These are phyloP conservation scores for Daldinia childiae DNA, from an alignment of 495 filamentous ascomycete species.

Conservation along the genomic window DNA sequence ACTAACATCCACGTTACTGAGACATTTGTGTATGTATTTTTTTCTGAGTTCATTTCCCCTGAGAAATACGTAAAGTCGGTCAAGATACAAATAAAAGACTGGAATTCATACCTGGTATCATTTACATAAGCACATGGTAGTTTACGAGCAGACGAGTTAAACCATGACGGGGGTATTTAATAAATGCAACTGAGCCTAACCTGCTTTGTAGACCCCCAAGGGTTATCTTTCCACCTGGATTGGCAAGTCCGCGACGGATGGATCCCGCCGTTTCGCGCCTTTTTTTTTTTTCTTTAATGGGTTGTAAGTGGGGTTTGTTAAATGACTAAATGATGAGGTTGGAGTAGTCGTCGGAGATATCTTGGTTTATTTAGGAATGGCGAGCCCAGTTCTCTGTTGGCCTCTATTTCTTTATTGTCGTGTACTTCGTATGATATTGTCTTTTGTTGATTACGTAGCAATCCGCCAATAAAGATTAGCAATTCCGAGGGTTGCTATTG, in stretches of 20 bases:
- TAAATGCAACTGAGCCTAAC: not conserved
- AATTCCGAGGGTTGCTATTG: not conserved
- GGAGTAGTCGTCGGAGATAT: not conserved
- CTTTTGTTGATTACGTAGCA: not conserved
- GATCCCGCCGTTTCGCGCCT: not conserved
- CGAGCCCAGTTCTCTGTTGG: not conserved
- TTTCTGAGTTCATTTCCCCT: not conserved
- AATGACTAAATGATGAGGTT: conserved; percentile 14
- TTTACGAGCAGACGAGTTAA: not conserved
- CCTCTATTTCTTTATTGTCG: not conserved
- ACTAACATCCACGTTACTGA: not conserved
- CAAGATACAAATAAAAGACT: not conserved
- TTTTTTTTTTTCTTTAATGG: too few relatives aligned
- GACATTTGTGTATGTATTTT: not conserved
- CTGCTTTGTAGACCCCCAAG: conserved; percentile 1
- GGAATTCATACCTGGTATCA: not conserved
- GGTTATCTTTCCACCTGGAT: conserved; percentile 31
- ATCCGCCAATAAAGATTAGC: not conserved
- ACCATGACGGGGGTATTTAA: not conserved
- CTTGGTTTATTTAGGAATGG: not conserved
- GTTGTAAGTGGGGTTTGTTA: conserved; percentile 12
- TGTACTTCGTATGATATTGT: not conserved
- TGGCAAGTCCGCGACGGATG: not conserved
- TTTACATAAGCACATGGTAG: not conserved
- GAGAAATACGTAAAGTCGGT: not conserved